A percentile compares a stretch with the other conserved stretches of the same genome.
phyloP scores from a whole-genome alignment of 176 grass and related monocot genomes.

The Elaeis guineensis region DNA sequence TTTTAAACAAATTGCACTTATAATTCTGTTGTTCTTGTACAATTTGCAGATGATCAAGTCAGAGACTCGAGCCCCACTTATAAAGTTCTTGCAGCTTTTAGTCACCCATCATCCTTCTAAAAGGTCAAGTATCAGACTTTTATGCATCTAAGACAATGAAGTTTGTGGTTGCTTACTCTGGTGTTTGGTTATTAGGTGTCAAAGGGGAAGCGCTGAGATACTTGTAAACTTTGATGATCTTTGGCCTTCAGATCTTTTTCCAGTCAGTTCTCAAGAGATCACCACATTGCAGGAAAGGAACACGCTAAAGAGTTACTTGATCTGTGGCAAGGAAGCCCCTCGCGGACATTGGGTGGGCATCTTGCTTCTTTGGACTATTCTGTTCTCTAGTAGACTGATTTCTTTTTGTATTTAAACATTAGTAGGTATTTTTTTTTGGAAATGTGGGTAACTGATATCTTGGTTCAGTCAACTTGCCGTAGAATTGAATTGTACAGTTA shows the following conservation, averaged over 20 bases:
- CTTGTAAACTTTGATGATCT: conserved; percentile 86
- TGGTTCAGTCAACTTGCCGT: too few relatives aligned
- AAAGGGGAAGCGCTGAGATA: conserved; percentile 76
- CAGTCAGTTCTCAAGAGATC: conserved; percentile 37
- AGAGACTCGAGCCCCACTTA: conserved; percentile 59
- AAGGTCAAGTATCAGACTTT: conserved; percentile 38
- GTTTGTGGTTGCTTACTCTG: conserved; percentile 1
- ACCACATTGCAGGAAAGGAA: conserved; percentile 39
- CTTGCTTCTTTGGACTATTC: conserved; percentile 2
- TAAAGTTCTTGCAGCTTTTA: conserved; percentile 95
- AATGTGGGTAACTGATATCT: too few relatives aligned
- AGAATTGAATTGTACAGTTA: too few relatives aligned
- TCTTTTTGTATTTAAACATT: too few relatives aligned
- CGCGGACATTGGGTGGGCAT: conserved; percentile 79
- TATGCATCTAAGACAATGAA: neutral
- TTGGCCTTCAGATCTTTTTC: conserved; percentile 66
- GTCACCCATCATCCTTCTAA: conserved; percentile 93
- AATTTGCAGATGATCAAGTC: conserved; percentile 76
- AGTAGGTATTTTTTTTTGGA: too few relatives aligned
- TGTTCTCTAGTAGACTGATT: too few relatives aligned
- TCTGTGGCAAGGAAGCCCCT: conserved; percentile 89
- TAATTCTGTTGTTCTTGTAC: neutral
- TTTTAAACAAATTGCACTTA: too few relatives aligned
- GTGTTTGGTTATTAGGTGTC: conserved; percentile 46
- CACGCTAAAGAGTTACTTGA: conserved; percentile 30